Conservation (phyloP, 768 basidiomycete species). For the Cubamyces lactineus region DNA sequence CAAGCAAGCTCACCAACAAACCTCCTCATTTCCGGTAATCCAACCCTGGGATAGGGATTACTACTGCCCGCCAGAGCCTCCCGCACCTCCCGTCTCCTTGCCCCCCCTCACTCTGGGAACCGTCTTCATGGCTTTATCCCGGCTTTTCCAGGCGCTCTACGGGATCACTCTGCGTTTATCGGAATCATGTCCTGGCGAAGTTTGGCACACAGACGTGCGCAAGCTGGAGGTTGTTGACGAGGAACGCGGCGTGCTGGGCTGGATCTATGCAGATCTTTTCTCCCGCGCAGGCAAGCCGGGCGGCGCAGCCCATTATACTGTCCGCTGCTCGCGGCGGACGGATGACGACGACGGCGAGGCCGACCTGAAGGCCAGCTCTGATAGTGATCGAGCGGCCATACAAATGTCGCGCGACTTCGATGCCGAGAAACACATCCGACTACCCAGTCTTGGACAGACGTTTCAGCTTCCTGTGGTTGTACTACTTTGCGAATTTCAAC, state of each 20-base stretch:
- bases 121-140: slow-evolving; percentile 88
- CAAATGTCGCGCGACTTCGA: too few species aligned
- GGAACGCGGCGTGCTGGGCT: slow-evolving; percentile 82
- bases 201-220: slow-evolving; percentile 86
- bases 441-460: slow-evolving; percentile 65
- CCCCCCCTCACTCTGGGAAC: slow-evolving; percentile 86
- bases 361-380: too few species aligned
- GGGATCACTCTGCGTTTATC: slow-evolving; percentile 82
- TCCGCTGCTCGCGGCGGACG: slow-evolving; percentile 88
- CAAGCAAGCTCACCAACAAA: slow-evolving; percentile 75
- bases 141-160: slow-evolving; percentile 84
- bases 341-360: slow-evolving; percentile 85
- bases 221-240: slow-evolving; percentile 96
- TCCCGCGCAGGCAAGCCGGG: slow-evolving; percentile 81
- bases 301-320: slow-evolving; percentile 97
- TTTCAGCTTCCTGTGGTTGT: slow-evolving; percentile 94
- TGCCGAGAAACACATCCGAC: slow-evolving; percentile 56
- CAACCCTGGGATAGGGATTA: slow-evolving; percentile 98
- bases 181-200: slow-evolving; percentile 72
- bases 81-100: slow-evolving; percentile 72
- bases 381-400: too few species aligned
- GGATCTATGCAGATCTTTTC: slow-evolving; percentile 95
- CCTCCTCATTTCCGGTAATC: slow-evolving; percentile 61
- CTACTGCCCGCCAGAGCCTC: slow-evolving; percentile 81
- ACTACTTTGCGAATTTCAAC: slow-evolving; percentile 83